phyloP scores from a whole-genome alignment of 1,284 basidiomycete species.

The Naganishia sp. region DNA sequence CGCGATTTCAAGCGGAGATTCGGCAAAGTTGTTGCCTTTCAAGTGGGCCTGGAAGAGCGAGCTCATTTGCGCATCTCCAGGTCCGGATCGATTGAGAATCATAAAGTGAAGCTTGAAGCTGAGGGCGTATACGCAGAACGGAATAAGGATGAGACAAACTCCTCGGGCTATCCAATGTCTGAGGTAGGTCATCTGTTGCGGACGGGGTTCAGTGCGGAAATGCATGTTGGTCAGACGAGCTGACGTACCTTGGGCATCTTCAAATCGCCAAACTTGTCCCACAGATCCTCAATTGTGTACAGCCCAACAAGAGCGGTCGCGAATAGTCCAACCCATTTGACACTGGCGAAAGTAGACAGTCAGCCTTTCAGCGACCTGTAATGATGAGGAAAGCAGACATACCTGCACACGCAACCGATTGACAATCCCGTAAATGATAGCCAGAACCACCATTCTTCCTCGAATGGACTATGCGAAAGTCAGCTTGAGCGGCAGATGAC shows the following conservation, averaged over 20 bases:
- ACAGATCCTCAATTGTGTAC: conserved; percentile 96
- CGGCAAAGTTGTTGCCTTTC: conserved; percentile 85
- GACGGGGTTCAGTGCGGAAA: conserved; percentile 32
- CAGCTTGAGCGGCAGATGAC: too few relatives aligned
- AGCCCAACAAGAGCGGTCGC: conserved; percentile 90
- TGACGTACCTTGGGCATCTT: conserved; percentile 78
- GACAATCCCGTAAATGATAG: conserved; percentile 83
- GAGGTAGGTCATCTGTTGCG: conserved; percentile 67
- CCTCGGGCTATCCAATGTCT: conserved; percentile 90
- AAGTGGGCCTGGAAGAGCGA: conserved; percentile 98
- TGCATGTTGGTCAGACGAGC: neutral
- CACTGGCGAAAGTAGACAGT: conserved; percentile 58
- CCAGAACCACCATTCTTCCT: conserved; percentile 97
- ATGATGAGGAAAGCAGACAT: conserved; percentile 27
- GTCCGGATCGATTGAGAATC: conserved; percentile 88
- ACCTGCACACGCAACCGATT: conserved; percentile 94
- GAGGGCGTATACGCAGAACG: conserved; percentile 86
- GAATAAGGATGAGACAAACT: conserved; percentile 81
- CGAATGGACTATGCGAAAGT: conserved; percentile 68
- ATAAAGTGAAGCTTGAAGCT: conserved; percentile 97
- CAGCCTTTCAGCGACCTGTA: neutral
- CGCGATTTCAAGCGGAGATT: conserved; percentile 86
- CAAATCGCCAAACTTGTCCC: conserved; percentile 97
- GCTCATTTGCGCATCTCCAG: conserved; percentile 98
- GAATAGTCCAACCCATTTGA: conserved; percentile 97